These are phyloP conservation scores for Corchorus olitorius DNA, from an alignment of 345 rosid species.

Conservation along the genomic window DNA sequence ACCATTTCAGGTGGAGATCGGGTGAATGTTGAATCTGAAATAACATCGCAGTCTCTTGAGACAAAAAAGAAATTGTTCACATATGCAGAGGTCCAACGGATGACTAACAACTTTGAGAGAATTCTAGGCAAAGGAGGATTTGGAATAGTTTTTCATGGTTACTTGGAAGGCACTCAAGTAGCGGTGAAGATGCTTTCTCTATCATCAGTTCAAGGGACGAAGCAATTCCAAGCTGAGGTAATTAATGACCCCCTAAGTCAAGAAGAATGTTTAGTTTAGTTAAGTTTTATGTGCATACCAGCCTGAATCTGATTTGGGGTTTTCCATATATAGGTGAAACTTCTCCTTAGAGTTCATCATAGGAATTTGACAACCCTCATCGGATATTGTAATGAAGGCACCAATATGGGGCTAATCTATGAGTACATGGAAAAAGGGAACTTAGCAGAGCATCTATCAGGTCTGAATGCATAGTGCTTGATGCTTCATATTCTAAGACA, in stretches of 20 bases:
- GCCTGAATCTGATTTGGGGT: neutral
- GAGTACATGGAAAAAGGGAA: constrained; percentile 49
- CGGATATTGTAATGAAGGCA: constrained; percentile 48
- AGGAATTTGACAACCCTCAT: constrained; percentile 41
- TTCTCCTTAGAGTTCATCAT: constrained; percentile 49
- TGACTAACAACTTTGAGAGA: constrained; percentile 45
- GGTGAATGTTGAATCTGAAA: no score
- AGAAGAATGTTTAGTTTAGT: no score
- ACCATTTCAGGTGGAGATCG: no score
- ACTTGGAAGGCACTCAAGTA: constrained; percentile 11
- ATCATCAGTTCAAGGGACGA: constrained; percentile 40
- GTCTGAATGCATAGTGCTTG: neutral
- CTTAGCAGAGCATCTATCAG: constrained; percentile 30
- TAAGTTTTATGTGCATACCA: no score
- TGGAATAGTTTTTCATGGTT: constrained; percentile 44
- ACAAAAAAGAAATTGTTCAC: constrained; percentile 30
- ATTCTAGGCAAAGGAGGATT: constrained; percentile 56
- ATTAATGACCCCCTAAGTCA: no score
- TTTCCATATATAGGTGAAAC: constrained; percentile 32
- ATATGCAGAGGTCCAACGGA: constrained; percentile 34
- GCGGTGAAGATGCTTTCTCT: constrained; percentile 40
- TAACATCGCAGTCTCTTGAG: neutral
- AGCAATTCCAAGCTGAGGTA: constrained; percentile 48
- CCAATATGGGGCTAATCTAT: constrained; percentile 41
- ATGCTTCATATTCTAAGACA: neutral